phyloP scores from a whole-genome alignment of 192 early-diverging fungal genomes.

The Powellomyces hirtus region DNA sequence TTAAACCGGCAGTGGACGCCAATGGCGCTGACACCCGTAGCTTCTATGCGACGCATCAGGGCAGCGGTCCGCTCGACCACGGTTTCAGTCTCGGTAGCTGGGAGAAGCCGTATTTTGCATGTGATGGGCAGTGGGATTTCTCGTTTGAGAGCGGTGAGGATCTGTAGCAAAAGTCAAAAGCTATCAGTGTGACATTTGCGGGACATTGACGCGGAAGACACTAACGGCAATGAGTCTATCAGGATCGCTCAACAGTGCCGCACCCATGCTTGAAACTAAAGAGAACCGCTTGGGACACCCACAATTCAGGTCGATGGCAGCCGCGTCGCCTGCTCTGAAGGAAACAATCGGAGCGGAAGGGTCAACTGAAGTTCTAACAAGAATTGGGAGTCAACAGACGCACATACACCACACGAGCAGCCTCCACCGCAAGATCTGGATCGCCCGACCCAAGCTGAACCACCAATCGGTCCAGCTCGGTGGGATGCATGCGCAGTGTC shows the following conservation, averaged over 20 bases:
- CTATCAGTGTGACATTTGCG: background rate
- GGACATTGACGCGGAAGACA: background rate
- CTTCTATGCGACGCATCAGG: conserved; percentile 38
- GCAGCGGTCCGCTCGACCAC: conserved; percentile 87
- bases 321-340: conserved; percentile 78
- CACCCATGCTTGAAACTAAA: conserved; percentile 89
- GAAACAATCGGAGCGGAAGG: no score
- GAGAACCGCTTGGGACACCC: conserved; percentile 98
- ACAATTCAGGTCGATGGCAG: conserved; percentile 95
- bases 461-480: conserved; percentile 74
- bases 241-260: conserved; percentile 81
- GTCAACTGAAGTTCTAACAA: no score
- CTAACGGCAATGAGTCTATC: conserved; percentile 70
- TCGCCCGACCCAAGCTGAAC: conserved; percentile 93
- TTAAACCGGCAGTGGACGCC: conserved; percentile 90
- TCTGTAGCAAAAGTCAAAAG: background rate
- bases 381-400: no score
- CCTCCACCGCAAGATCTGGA: conserved; percentile 80
- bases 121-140: conserved; percentile 76
- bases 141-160: conserved; percentile 21
- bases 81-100: conserved; percentile 84
- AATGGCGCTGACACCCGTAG: conserved; percentile 32
- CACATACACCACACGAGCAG: conserved; percentile 74
- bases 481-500: conserved; percentile 72
- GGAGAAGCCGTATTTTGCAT: conserved; percentile 91